Evolutionary conservation across 768 basidiomycete species (phyloP), one percentile per base, ranked within the genome.

Genomic region (Panellus pusillus): DNA sequence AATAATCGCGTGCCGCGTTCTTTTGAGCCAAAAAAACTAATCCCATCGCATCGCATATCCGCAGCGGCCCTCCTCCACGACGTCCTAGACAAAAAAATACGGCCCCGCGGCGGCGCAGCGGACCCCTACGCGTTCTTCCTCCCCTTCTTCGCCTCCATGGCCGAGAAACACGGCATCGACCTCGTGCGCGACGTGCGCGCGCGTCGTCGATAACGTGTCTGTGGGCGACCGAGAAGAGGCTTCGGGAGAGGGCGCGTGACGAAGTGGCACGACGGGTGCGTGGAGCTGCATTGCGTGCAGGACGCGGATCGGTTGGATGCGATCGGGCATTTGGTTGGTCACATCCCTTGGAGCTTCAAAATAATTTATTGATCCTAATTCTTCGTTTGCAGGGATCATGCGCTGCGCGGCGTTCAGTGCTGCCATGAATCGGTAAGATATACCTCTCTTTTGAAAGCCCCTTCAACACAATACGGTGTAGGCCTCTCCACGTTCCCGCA

Each of bases 31-130:
- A n/a, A n/a, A n/a, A n/a, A n/a, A n/a, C n/a, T n/a, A n/a, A n/a
- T n/a, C n/a, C n/a, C n/a, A n/a, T n/a, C n/a, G n/a, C n/a, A n/a
- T n/a, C n/a, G n/a, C n/a, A n/a, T n/a, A n/a, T n/a, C n/a, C 40
- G 6, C 56, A 81, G 87, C 89, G 28, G 88, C 93, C n/a, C 79
- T 96, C 36, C 80, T 95, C 41, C 93, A 95, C 63, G 93, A 96
- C 68, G 78, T 94, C 38, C 73, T 91, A 31, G 90, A 92, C 78
- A n/a, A 90, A 88, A 72, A 93, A 93, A 74, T 92, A 93, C 64
- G 84, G 86, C 15, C 72, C 83, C 2, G 67, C 75, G 12, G 75
- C 74, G 50, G 80, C 61, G 79, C 81, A 11, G 73, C 79, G 15
- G 82, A 89, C 65, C 81, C 86, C 6, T 82, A 82, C 68, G 69